These are phyloP conservation scores for Lentinula lateritia DNA, from an alignment of 768 basidiomycete species.

Conservation along the genomic window DNA sequence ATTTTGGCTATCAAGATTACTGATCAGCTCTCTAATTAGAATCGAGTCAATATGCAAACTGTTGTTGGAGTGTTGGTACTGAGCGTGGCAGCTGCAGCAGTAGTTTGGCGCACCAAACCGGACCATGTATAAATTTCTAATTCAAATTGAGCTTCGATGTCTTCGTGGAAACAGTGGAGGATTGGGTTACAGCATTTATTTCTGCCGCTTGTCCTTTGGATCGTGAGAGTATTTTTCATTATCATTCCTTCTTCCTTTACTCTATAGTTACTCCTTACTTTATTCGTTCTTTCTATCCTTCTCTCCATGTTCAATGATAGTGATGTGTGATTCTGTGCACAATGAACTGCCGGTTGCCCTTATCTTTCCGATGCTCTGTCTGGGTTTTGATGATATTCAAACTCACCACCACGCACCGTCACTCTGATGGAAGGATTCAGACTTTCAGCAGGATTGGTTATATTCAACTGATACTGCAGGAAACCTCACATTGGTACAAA, in stretches of 20 bases:
- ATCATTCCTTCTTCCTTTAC: not conserved
- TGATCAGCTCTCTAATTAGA: not conserved
- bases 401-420: too few relatives aligned
- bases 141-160: not conserved
- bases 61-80: conserved; percentile 63
- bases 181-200: not conserved
- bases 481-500: too few relatives aligned
- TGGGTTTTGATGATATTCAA: too few relatives aligned
- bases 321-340: not conserved
- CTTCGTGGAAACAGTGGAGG: not conserved
- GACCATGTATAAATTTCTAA: not conserved
- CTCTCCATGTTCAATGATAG: not conserved
- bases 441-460: too few relatives aligned
- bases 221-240: not conserved
- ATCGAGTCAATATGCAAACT: conserved; percentile 39
- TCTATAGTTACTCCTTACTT: not conserved
- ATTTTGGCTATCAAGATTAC: not conserved
- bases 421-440: too few relatives aligned
- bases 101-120: conserved; percentile 62
- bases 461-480: too few relatives aligned
- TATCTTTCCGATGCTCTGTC: not conserved
- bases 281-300: not conserved
- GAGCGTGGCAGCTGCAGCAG: conserved; percentile 64
- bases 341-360: not conserved
- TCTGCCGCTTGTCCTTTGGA: not conserved